Evolutionary conservation across 2,329 filamentous ascomycete genomes (phyloP), one percentile per base, ranked within the genome.

Genomic region (Podosphaera xanthii): DNA sequence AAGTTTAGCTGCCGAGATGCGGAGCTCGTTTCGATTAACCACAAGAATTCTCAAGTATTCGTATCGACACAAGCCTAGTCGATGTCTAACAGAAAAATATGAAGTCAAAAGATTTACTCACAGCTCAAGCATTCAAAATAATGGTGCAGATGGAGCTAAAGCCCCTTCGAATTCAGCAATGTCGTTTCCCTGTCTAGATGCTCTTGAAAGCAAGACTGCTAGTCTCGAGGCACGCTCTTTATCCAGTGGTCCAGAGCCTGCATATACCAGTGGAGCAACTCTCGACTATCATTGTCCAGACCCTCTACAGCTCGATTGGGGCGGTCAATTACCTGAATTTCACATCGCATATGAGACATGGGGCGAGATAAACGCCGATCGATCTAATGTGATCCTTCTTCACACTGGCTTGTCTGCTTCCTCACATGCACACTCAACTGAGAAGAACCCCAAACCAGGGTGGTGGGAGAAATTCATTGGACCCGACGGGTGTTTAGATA

Each of bases 381-480:
- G 79, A 71, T 87, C 81, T 68, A 98, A 98, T 70, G 89, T 83
- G 3, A 92, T 98, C 62, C 77, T 98, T 7, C 74, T 98, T 1
- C 89, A 97, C 70, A 98, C 92, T 0, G 92, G 92, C 7, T 77
- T 98, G 4, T 96, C 90, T 0, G 92, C 92, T n/a, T 96, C 90
- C 5, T 97, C 90, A 60, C 92, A 98, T 72, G 92, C 92, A 1
- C 90, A 90, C 68, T 96, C 89, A 60, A 97, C 91, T n/a, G 77
- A 80, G 58, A 74, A 76, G 8, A 98, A 98, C 70, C 79, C 87
- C 0, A 86, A 90, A 70, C 85, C 89, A 0, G 92, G 92, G 2
- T 98, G 92, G 92, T 98, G 92, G 92, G 92, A 98, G 72, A 91
- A 86, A 71, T 98, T 98, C 70, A 97, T 98, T 67, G 92, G 92